Conservation (phyloP, 164 flowering plant species). For the Warburgia ugandensis region DNA sequence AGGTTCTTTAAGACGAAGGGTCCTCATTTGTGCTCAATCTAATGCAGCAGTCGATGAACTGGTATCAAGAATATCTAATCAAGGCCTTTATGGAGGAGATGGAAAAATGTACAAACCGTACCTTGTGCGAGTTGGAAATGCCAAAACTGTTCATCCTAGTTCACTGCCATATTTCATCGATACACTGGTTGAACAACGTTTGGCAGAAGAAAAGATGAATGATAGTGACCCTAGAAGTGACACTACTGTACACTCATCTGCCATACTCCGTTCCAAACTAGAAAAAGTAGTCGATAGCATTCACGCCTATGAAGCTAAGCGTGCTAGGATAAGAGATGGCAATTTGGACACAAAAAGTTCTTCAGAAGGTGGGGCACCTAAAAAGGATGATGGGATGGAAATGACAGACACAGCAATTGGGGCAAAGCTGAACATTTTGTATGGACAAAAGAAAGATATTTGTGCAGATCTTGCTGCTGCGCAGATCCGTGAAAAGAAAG, state of each 20-base stretch:
- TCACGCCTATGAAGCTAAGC: conserved; percentile 61
- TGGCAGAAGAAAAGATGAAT: conserved; percentile 53
- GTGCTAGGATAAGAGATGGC: conserved; percentile 59
- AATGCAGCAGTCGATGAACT: conserved; percentile 99
- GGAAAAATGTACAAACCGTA: conserved; percentile 78
- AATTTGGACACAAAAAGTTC: conserved; percentile 20
- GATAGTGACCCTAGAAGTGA: conserved; percentile 26
- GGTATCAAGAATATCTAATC: conserved; percentile 68
- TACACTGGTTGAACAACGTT: conserved; percentile 79
- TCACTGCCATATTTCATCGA: conserved; percentile 88
- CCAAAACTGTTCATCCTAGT: conserved; percentile 74
- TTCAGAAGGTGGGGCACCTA: conserved; percentile 25
- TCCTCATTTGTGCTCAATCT: conserved; percentile 95
- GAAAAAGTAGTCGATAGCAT: conserved; percentile 73
- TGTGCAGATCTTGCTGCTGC: conserved; percentile 55
- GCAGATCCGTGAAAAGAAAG: conserved; percentile 71
- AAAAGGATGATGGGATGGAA: conserved; percentile 34
- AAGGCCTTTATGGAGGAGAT: conserved; percentile 75
- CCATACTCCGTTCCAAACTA: conserved; percentile 51
- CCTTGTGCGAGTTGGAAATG: conserved; percentile 92
- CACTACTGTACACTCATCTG: conserved; percentile 29
- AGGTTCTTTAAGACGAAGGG: conserved; percentile 47
- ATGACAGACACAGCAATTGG: conserved; percentile 53
- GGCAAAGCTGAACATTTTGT: conserved; percentile 44
- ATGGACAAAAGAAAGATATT: conserved; percentile 63